Evolutionary conservation across 1,284 basidiomycete species (phyloP).

Genomic region (Marasmius oreades): DNA sequence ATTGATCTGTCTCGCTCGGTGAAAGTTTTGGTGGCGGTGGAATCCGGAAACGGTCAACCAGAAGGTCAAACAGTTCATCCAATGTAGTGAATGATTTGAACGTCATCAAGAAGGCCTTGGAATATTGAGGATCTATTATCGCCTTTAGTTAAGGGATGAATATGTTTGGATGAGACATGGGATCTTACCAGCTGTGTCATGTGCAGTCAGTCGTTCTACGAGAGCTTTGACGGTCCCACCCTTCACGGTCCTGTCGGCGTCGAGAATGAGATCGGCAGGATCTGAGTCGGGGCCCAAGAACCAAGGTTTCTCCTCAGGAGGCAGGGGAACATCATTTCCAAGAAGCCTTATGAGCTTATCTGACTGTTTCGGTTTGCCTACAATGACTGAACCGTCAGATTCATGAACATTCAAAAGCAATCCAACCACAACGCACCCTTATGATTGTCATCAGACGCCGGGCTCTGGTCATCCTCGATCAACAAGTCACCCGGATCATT

Average conservation of each 20-base stretch:
- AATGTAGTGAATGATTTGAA: conserved; percentile 94
- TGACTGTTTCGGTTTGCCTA: background rate
- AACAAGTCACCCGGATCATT: background rate
- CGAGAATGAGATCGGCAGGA: conserved; percentile 79
- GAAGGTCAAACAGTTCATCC: conserved; percentile 82
- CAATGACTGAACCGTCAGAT: background rate
- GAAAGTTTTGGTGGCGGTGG: conserved; percentile 70
- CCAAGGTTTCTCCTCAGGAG: conserved; percentile 64
- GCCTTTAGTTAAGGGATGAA: background rate
- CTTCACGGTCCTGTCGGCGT: conserved; percentile 78
- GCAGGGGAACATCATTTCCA: conserved; percentile 55
- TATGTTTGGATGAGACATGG: conserved; percentile 5
- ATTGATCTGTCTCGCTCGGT: conserved; percentile 68
- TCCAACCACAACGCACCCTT: background rate
- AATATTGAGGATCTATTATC: conserved; percentile 72
- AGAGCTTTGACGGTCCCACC: conserved; percentile 87
- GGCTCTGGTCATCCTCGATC: background rate
- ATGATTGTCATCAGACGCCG: background rate
- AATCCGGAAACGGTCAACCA: conserved; percentile 83
- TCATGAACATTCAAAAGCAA: background rate
- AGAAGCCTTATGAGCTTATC: conserved; percentile 75
- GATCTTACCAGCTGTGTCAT: conserved; percentile 72
- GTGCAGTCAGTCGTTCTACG: conserved; percentile 87
- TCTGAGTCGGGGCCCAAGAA: conserved; percentile 82
- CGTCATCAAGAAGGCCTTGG: conserved; percentile 93